These are phyloP conservation scores for Cutaneotrichosporon sp. DNA, from an alignment of 1,284 basidiomycete species.

Conservation along the genomic window DNA sequence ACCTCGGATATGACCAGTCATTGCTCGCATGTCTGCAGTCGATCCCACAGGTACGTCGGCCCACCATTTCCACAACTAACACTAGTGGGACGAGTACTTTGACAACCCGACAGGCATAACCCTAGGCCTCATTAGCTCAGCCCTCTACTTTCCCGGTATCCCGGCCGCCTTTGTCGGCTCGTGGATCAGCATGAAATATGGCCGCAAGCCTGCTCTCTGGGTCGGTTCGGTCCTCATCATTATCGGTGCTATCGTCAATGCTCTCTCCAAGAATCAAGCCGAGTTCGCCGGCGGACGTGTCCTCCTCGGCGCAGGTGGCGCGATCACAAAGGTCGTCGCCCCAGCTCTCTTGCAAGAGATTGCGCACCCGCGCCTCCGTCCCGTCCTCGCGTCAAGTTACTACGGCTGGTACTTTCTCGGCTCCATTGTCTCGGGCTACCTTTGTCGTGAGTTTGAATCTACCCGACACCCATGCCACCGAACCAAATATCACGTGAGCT, in stretches of 20 bases:
- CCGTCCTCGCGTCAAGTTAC: conserved; percentile 67
- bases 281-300: neutral
- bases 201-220: neutral
- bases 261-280: neutral
- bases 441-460: conserved; percentile 10
- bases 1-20: neutral
- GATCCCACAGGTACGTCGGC: neutral
- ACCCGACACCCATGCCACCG: neutral
- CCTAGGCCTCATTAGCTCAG: neutral
- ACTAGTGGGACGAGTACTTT: neutral
- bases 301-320: neutral
- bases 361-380: conserved; percentile 70
- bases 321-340: neutral
- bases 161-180: conserved; percentile 40
- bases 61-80: neutral
- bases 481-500: neutral
- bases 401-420: conserved; percentile 75
- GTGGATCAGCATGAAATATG: neutral
- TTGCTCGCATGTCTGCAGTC: neutral
- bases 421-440: conserved; percentile 48
- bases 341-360: conserved; percentile 68
- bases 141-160: neutral
- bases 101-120: neutral
- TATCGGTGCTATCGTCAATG: neutral
- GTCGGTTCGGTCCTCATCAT: neutral